A percentile compares a stretch with the other conserved stretches of the same genome.
Conservation (phyloP, 2,329 filamentous ascomycete genomes). For the Monosporascus sp. region DNA sequence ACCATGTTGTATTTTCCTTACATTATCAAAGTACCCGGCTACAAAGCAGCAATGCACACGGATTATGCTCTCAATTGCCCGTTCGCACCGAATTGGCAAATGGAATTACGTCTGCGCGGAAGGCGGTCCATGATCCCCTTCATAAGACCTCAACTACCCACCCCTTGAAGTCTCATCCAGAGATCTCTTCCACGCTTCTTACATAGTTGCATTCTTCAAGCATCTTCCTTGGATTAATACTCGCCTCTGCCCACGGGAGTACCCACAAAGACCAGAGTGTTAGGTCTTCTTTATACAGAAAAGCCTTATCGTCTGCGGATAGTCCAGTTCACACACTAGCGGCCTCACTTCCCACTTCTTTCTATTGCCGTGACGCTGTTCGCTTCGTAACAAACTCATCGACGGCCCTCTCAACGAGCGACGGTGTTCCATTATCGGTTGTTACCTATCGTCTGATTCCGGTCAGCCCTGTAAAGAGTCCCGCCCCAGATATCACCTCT, state of each 20-base stretch:
- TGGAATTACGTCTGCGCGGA: neutral
- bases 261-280: neutral
- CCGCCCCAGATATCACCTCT: neutral
- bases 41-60: neutral
- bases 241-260: neutral
- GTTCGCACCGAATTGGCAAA: neutral
- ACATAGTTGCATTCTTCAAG: slow-evolving; percentile 4
- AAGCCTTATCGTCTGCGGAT: neutral
- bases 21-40: neutral
- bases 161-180: slow-evolving; percentile 1
- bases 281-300: neutral
- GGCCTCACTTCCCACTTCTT: too few relatives aligned
- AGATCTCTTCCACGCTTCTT: slow-evolving; percentile 1
- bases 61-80: neutral
- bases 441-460: neutral
- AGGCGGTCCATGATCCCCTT: neutral
- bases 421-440: too few relatives aligned
- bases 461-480: neutral
- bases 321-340: too few relatives aligned
- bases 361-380: too few relatives aligned
- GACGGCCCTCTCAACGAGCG: neutral
- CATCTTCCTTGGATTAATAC: slow-evolving; percentile 9
- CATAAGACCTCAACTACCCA: neutral
- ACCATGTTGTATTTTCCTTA: neutral
- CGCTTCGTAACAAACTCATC: too few relatives aligned